Percentiles rank a stretch among this genome's conserved stretches.
These are phyloP conservation scores for Globisporangium canariense DNA, from an alignment of 352 stramenopile genomes.

Conservation along the genomic window DNA sequence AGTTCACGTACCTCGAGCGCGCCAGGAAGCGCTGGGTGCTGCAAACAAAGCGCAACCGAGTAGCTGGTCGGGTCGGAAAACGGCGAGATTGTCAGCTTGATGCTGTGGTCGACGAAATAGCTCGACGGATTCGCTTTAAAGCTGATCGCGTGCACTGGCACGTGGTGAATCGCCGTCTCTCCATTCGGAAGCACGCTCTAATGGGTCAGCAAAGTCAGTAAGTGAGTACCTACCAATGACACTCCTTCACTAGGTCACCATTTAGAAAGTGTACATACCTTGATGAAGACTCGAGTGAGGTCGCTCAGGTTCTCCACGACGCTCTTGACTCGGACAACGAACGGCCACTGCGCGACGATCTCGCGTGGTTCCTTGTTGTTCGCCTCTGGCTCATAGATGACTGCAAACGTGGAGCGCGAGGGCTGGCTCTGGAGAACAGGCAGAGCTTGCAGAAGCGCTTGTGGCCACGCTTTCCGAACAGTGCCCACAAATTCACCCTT, in stretches of 20 bases:
- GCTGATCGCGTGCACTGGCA: constrained; percentile 25
- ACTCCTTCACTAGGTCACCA: background rate
- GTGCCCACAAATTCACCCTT: constrained; percentile 29
- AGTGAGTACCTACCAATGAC: background rate
- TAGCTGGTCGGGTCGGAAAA: constrained; percentile 61
- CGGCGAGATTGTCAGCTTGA: constrained; percentile 36
- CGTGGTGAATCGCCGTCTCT: constrained; percentile 30
- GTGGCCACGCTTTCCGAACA: constrained; percentile 33
- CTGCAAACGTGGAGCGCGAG: constrained; percentile 16
- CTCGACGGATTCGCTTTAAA: constrained; percentile 14
- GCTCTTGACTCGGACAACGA: constrained; percentile 31
- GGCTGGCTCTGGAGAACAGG: constrained; percentile 8
- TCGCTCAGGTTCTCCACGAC: constrained; percentile 29
- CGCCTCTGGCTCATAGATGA: constrained; percentile 24
- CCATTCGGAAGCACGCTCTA: constrained; percentile 42
- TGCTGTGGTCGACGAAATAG: constrained; percentile 29
- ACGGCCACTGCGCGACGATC: constrained; percentile 51
- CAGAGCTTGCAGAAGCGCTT: constrained; percentile 15
- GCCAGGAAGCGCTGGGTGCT: constrained; percentile 27
- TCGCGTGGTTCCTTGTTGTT: constrained; percentile 33
- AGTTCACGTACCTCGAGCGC: constrained; percentile 11
- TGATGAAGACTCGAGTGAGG: constrained; percentile 36
- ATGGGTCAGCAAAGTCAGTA: background rate
- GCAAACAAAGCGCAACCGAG: constrained; percentile 33
- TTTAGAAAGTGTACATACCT: constrained; percentile 14